A percentile compares a stretch with the other conserved stretches of the same genome.
phyloP scores from a whole-genome alignment of 495 filamentous ascomycete species.

The Oidiodendron maius region DNA sequence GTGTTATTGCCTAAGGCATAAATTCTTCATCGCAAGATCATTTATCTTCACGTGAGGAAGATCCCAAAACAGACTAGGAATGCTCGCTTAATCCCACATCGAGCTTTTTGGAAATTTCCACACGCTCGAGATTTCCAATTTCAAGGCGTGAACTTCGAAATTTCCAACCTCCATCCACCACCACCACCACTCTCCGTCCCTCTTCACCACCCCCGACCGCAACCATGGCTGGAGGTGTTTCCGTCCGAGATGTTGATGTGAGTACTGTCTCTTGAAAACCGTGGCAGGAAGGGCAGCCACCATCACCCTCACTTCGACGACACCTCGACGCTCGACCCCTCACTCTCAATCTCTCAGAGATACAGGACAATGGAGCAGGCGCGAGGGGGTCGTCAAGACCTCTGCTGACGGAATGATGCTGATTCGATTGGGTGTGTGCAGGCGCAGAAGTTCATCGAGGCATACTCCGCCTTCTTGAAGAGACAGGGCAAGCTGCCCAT shows the following conservation, averaged over 20 bases:
- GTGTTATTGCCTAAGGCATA: too few species aligned
- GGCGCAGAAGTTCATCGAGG: constrained; percentile 92
- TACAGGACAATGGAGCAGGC: constrained; percentile 40
- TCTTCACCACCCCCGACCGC: constrained; percentile 34
- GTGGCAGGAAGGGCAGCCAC: too few species aligned
- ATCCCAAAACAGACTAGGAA: too few species aligned
- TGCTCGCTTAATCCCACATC: too few species aligned
- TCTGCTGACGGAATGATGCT: constrained; percentile 56
- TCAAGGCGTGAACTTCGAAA: background rate
- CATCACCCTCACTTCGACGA: constrained; percentile 30
- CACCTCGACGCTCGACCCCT: constrained; percentile 16
- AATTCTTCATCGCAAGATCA: too few species aligned
- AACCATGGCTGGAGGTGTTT: constrained; percentile 77
- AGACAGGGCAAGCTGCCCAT: constrained; percentile 97
- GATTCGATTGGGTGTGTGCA: constrained; percentile 43
- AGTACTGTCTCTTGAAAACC: too few species aligned
- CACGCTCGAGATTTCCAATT: too few species aligned
- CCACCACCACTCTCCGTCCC: background rate
- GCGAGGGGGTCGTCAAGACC: constrained; percentile 51
- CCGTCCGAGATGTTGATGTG: constrained; percentile 89
- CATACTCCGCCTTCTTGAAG: constrained; percentile 97
- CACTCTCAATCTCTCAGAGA: constrained; percentile 24
- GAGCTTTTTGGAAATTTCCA: too few species aligned
- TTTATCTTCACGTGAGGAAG: too few species aligned
- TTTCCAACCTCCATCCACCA: background rate